Base-by-base conservation (phyloP, 2,329 filamentous ascomycete species). In the Aspergillus sp. region DNA sequence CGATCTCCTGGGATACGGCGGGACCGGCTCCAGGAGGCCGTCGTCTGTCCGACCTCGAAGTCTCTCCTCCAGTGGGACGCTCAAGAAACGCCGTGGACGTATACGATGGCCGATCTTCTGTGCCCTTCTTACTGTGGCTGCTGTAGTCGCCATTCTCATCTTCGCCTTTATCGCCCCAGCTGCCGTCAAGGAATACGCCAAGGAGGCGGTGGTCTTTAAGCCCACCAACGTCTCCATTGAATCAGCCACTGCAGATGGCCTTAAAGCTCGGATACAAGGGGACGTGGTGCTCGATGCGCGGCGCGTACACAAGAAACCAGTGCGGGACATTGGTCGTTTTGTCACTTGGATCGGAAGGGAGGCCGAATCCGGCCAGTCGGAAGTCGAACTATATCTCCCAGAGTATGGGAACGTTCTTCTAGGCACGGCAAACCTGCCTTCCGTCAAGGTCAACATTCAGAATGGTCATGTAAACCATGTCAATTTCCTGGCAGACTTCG, bases 161-260 rank as follows among this genome's bases (percentile, higher is more conserved):
- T 80, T 94, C 58, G 91, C 88, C 15, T 96, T 96, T 77, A 84
- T 96, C 57, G 86, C 90, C 0, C 93, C 94, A 2, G 87, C 89
- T 15, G 86, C 89, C 7, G 86, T 96, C 10, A 87, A 96, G 76
- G 85, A 91, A 72, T 99, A 99, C 76, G 91, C 90, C 52, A 89
- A 94, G 76, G 83, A 93, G 74, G 91, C 93, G 3, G 83, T 89
- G 23, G 87, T 94, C 17, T 85, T 99, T 66, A 87, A 93, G 71
- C 91, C 95, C 2, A 92, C 89, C 5, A 90, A 88, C 66, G 78
- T 99, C 19, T 92, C 92, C 1, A 87, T 99, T 61, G 90, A 95
- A 70, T 91, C 90, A 2, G 90, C 97, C 66, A 97, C 92, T 0
- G 72, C 86, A 7, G 83, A 88, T 60, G 94, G 95, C 11, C 85